A percentile compares a stretch with the other conserved stretches of the same genome.
Evolutionary conservation across 192 early-diverging fungal species (phyloP).

Genomic region (Pecoramyces ruminantium): DNA sequence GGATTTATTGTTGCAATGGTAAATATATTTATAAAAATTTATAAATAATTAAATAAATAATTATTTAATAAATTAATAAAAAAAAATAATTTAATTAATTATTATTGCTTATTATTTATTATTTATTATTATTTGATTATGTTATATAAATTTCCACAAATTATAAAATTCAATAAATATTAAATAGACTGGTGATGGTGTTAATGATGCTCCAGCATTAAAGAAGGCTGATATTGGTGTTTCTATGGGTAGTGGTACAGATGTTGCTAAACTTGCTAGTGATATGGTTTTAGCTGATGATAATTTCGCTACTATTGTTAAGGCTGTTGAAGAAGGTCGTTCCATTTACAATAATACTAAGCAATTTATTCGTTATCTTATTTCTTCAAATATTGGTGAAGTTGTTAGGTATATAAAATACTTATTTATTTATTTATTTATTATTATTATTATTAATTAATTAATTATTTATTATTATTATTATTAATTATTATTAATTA

Average conservation of each 20-base stretch:
- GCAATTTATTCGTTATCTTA: slow-evolving; percentile 97
- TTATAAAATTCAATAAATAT: too few species aligned
- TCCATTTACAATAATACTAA: slow-evolving; percentile 98
- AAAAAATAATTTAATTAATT: too few species aligned
- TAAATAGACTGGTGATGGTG: slow-evolving; percentile 92
- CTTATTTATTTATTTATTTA: too few species aligned
- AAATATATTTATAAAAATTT: background rate
- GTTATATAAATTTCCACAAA: too few species aligned
- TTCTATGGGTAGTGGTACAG: slow-evolving; percentile 96
- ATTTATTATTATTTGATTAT: too few species aligned
- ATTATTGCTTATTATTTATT: too few species aligned
- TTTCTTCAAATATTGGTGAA: slow-evolving; percentile 97
- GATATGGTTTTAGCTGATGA: slow-evolving; percentile 98
- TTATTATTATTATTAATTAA: too few species aligned
- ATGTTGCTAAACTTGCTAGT: slow-evolving; percentile 92
- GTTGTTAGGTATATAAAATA: slow-evolving; percentile 55
- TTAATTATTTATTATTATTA: too few species aligned
- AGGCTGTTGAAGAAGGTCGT: slow-evolving; percentile 93
- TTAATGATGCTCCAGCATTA: slow-evolving; percentile 95
- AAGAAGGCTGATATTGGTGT: slow-evolving; percentile 98
- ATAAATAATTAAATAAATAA: too few species aligned
- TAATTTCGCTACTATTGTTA: slow-evolving; percentile 97
- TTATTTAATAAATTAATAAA: too few species aligned
- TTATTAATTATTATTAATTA: too few species aligned
- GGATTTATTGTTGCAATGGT: slow-evolving; percentile 80